Percentiles rank a stretch among this genome's conserved stretches.
phyloP scores from a whole-genome alignment of 768 basidiomycete species.

The Psilocybe cubensis region DNA sequence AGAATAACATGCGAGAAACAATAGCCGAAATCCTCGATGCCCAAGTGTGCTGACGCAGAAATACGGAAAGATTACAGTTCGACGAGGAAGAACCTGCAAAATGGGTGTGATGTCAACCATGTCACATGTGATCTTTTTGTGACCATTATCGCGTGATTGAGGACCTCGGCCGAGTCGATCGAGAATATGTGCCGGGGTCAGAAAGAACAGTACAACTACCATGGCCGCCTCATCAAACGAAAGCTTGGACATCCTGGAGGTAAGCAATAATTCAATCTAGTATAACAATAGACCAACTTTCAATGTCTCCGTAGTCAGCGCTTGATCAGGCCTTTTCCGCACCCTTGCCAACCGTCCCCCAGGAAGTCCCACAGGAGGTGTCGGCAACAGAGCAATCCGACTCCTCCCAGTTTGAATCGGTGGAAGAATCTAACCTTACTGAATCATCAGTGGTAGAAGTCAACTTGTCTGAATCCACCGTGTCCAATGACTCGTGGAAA shows the following conservation, averaged over 20 bases:
- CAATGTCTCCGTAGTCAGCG: constrained; percentile 28
- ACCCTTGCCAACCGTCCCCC: constrained; percentile 24
- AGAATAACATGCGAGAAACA: too few relatives aligned
- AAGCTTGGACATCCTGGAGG: constrained; percentile 35
- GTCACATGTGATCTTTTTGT: too few relatives aligned
- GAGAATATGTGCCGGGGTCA: neutral
- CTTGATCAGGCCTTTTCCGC: constrained; percentile 35
- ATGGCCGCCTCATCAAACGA: constrained; percentile 19
- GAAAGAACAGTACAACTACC: neutral
- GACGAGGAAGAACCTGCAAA: too few relatives aligned
- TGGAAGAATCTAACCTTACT: constrained; percentile 10
- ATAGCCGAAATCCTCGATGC: too few relatives aligned
- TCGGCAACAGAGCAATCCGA: neutral
- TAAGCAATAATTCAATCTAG: constrained; percentile 14
- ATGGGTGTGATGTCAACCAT: too few relatives aligned
- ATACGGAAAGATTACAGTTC: too few relatives aligned
- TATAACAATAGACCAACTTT: constrained; percentile 1
- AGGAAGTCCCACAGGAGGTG: constrained; percentile 12
- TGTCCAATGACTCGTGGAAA: constrained; percentile 59
- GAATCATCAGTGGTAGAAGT: constrained; percentile 9
- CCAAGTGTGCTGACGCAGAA: too few relatives aligned
- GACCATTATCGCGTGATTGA: neutral
- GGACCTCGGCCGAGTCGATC: neutral
- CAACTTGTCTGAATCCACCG: constrained; percentile 17
- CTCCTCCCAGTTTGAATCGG: neutral